phyloP scores from a whole-genome alignment of 139 green algal genomes.

The Diplosphaera chodatii region DNA sequence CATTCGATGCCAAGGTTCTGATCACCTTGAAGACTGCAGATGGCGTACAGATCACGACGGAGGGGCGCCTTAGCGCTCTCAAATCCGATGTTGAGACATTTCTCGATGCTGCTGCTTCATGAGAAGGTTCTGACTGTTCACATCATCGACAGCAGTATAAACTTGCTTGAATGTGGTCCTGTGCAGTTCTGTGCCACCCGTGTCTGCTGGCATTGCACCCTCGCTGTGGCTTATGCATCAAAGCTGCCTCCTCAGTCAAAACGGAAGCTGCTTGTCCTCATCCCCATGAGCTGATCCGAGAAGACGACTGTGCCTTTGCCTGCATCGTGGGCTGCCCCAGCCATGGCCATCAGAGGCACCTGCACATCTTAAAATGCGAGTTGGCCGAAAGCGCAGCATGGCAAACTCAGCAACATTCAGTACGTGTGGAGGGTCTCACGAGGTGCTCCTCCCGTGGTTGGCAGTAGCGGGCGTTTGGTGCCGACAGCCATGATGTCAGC shows the following conservation, averaged over 20 bases:
- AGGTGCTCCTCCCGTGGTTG: slow-evolving; percentile 67
- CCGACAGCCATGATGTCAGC: slow-evolving; percentile 33
- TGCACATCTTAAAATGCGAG: no score
- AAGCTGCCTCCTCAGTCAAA: background rate
- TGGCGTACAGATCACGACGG: slow-evolving; percentile 37
- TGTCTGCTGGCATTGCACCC: no score
- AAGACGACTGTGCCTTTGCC: slow-evolving; percentile 10
- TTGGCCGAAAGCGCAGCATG: no score
- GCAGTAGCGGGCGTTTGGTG: slow-evolving; percentile 18
- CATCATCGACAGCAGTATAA: no score
- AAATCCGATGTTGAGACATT: slow-evolving; percentile 47
- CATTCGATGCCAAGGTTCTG: slow-evolving; percentile 71
- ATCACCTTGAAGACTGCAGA: slow-evolving; percentile 41
- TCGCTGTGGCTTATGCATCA: no score
- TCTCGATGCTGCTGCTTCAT: slow-evolving; percentile 1
- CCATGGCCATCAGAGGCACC: slow-evolving; percentile 48
- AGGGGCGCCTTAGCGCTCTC: slow-evolving; percentile 39
- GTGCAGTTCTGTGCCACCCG: no score
- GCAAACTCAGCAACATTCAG: no score
- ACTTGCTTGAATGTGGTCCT: no score
- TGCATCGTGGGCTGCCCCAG: slow-evolving; percentile 29
- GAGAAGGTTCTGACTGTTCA: no score
- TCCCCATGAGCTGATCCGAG: slow-evolving; percentile 18
- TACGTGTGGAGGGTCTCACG: no score
- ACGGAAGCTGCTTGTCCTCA: background rate